Percentiles rank a stretch among this genome's conserved stretches.
Evolutionary conservation across 2,329 filamentous ascomycete species (phyloP).

Genomic region (Trichophyton mentagrophytes): DNA sequence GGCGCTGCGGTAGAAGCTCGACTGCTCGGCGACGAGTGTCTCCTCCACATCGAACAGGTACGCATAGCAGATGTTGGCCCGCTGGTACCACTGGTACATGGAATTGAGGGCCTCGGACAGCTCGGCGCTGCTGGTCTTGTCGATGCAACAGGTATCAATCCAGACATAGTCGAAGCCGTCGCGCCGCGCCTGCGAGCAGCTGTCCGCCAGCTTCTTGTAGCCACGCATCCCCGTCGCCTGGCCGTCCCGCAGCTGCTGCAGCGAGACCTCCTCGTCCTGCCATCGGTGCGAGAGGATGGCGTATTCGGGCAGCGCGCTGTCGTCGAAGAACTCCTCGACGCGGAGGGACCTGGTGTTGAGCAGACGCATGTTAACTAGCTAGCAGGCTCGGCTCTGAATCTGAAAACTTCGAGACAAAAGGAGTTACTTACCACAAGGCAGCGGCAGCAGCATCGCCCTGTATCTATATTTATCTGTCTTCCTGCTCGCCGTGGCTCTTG

Average conservation of each 20-base stretch:
- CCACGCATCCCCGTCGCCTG: background rate
- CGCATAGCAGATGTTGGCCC: slow-evolving; percentile 25
- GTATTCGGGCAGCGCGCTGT: slow-evolving; percentile 8
- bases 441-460: too few species aligned
- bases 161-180: slow-evolving; percentile 24
- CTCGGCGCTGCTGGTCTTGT: slow-evolving; percentile 26
- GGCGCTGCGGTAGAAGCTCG: slow-evolving; percentile 1
- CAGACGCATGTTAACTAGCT: background rate
- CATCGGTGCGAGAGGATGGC: slow-evolving; percentile 20
- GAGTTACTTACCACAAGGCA: too few species aligned
- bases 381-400: too few species aligned
- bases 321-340: background rate
- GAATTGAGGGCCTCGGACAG: slow-evolving; percentile 24
- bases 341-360: background rate
- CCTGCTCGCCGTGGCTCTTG: too few species aligned
- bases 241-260: slow-evolving; percentile 12
- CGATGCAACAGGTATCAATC: slow-evolving; percentile 31
- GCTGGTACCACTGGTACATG: slow-evolving; percentile 24
- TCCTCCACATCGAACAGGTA: slow-evolving; percentile 20
- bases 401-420: too few species aligned
- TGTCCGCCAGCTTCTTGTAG: background rate
- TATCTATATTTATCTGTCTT: too few species aligned
- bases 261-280: slow-evolving; percentile 16
- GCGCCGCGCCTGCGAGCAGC: slow-evolving; percentile 13
- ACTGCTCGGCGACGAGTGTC: background rate